Percentiles rank a stretch among this genome's conserved stretches.
Conservation (phyloP, 805 yeast genomes). For the Myxozyma geophila region DNA sequence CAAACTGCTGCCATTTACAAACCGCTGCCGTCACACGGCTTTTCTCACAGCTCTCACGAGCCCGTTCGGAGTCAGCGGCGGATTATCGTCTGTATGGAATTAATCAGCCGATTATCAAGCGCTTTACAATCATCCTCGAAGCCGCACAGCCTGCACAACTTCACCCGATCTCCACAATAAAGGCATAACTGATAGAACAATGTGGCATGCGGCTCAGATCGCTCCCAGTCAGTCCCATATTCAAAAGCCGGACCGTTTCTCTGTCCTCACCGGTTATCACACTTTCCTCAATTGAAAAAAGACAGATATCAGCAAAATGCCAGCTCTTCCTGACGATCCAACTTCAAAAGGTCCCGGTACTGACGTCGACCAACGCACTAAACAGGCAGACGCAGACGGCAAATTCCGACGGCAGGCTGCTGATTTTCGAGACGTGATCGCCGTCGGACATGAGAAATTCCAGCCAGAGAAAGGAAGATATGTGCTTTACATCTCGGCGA, state of each 20-base stretch:
- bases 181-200: background rate
- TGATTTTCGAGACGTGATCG: conserved; percentile 67
- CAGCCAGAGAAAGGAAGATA: conserved; percentile 81
- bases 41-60: too few species aligned
- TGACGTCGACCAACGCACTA: conserved; percentile 32
- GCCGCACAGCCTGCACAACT: background rate
- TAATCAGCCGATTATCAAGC: background rate
- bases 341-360: conserved; percentile 33
- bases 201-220: background rate
- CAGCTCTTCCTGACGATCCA: conserved; percentile 30
- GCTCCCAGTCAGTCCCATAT: background rate
- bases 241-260: background rate
- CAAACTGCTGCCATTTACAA: too few species aligned
- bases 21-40: too few species aligned
- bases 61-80: too few species aligned
- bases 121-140: background rate
- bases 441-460: conserved; percentile 60
- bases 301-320: background rate
- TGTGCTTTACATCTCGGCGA: conserved; percentile 86
- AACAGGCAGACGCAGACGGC: conserved; percentile 37
- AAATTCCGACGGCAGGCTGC: conserved; percentile 41
- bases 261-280: too few species aligned
- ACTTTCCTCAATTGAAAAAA: too few species aligned
- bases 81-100: too few species aligned
- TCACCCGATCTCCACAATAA: background rate